Evolutionary conservation across 1,284 basidiomycete species (phyloP), one percentile per base, ranked within the genome.

Genomic region (Cutaneotrichosporon sp.): DNA sequence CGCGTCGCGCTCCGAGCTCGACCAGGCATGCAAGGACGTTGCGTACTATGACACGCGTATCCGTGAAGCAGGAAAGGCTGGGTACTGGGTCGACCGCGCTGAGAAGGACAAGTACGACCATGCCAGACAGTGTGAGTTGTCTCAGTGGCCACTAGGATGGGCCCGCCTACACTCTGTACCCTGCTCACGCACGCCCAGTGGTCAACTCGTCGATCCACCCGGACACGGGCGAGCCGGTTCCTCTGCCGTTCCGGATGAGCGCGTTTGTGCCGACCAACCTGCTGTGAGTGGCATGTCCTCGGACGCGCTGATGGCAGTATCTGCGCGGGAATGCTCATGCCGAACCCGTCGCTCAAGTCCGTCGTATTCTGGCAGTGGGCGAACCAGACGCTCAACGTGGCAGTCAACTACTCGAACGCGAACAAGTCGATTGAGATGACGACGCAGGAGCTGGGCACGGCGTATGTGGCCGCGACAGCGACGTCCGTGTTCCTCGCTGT

Each of bases 241-340:
- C 77, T 4, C 66, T 81, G 2, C 78, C 79, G 0, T 81, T 81
- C 64, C 64, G 80, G 30, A 77, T 80, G 72, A 75, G 69, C 15
- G 70, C 79, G 1, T 80, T 80, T 54, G 78, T 80, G 21, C 80
- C 80, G 7, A 80, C 79, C 34, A 81, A 81, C 63, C 59, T 81
- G 61, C 63, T 80, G 68, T 72, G 47, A 59, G 70, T 58, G 2
- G 40, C 34, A n/a, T n/a, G n/a, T n/a, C n/a, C n/a, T n/a, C n/a
- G n/a, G n/a, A n/a, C 18, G 12, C 30, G 41, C 55, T 60, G 44
- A 57, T 43, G 10, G 1, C 46, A 49, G 52, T 20, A 53, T 53
- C 39, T 53, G 51, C 46, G 54, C 74, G 1, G 78, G 78, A 17
- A 78, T 79, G 77, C 68, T 77, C 48, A 72, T 70, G 64, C 76